Evolutionary conservation across 202 grass and related monocot genomes (phyloP), one percentile per base, ranked within the genome.

Genomic region (Musa balbisiana): DNA sequence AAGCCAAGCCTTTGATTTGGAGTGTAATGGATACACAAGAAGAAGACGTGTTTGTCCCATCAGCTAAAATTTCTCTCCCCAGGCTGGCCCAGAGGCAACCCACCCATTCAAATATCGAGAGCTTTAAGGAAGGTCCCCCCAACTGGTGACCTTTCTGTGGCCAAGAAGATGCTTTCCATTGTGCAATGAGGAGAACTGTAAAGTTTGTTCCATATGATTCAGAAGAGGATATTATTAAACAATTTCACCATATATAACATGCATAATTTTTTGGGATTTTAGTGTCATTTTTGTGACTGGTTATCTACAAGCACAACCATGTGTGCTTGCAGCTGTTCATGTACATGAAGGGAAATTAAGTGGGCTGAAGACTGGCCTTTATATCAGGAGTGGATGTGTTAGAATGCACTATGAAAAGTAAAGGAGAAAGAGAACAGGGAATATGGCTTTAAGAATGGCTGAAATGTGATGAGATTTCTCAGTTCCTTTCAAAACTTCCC

Each of bases 381-480:
- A n/a, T 15, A 51, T 43, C 33, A 43, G 33, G 33, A 51, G 14
- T 22, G 21, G 67, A n/a, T 70, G 43, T 51, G 16, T 51, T 49
- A 51, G 17, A 10, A 51, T 70, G 67, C 49, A 51, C 17, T 3
- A 70, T 51, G 43, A 70, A 70, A 70, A 70, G 33, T 49, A 10
- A 20, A 70, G 67, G 17, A 25, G 33, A 69, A 69, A 69, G 43
- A 70, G 33, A 13, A 70, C 11, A 70, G 67, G 4, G 17, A 51
- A 22, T 51, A 51, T 21, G 51, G 19, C 29, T 70, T 70, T 70
- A 70, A 51, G 67, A 70, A 70, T 21, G 67, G 67, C 67, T 51
- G 16, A 70, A 70, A 70, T 70, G 67, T 49, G 49, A 70, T 70
- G 11, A 70, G 67, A 52, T 70, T 51, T 70, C 33, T 70, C 67